Percentiles rank a stretch among this genome's conserved stretches.
phyloP scores from a whole-genome alignment of 495 filamentous ascomycete genomes.

The Patellaria atrata region DNA sequence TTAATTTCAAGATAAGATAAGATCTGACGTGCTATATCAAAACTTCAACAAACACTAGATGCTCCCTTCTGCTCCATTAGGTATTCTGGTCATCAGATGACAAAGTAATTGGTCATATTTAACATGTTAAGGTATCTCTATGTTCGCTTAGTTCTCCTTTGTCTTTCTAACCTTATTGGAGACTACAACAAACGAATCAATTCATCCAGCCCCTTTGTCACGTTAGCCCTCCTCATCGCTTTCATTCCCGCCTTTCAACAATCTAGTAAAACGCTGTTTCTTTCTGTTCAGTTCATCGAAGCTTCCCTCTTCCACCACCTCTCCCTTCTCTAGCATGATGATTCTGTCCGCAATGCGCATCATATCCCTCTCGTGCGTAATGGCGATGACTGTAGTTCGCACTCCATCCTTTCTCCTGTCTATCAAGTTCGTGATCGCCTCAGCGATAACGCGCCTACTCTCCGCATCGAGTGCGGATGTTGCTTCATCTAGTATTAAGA shows the following conservation, averaged over 20 bases:
- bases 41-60: no score
- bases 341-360: slow-evolving; percentile 62
- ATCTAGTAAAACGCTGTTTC: slow-evolving; percentile 28
- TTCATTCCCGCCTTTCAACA: slow-evolving; percentile 21
- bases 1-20: no score
- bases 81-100: not conserved
- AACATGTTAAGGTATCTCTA: not conserved
- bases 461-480: slow-evolving; percentile 66
- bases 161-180: slow-evolving; percentile 1
- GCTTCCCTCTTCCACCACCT: slow-evolving; percentile 48
- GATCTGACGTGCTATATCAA: no score
- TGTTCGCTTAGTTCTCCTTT: not conserved
- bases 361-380: slow-evolving; percentile 73
- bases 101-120: not conserved
- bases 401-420: not conserved
- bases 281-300: slow-evolving; percentile 39
- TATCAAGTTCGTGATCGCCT: slow-evolving; percentile 43
- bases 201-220: not conserved
- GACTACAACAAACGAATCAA: no score
- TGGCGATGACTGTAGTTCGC: slow-evolving; percentile 46
- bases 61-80: slow-evolving; percentile 1
- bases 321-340: slow-evolving; percentile 53
- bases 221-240: not conserved
- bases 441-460: slow-evolving; percentile 50
- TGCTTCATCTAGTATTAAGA: slow-evolving; percentile 79